Evolutionary conservation across 1,139 yeast species (phyloP).

Genomic region (Maudiozyma humilis): DNA sequence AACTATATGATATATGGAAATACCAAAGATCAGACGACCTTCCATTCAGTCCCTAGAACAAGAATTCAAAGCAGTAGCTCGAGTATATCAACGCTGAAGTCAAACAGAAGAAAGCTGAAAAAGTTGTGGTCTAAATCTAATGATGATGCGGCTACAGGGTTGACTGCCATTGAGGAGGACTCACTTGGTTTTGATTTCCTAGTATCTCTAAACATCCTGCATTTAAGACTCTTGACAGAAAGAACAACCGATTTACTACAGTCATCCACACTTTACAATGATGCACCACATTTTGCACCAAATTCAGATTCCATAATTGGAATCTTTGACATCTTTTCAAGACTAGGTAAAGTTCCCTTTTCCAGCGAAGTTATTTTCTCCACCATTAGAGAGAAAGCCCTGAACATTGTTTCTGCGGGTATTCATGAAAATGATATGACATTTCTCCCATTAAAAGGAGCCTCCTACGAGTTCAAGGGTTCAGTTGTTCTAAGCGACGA

Average conservation of each 20-base stretch:
- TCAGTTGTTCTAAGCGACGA: constrained; percentile 15
- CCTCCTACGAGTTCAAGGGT: constrained; percentile 18
- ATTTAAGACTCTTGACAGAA: constrained; percentile 51
- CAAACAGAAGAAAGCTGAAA: constrained; percentile 14
- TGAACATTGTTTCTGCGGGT: constrained; percentile 21
- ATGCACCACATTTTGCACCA: constrained; percentile 31
- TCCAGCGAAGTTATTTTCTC: constrained; percentile 48
- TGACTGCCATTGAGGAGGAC: constrained; percentile 19
- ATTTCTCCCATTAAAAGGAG: constrained; percentile 25
- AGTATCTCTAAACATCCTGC: constrained; percentile 45
- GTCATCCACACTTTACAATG: constrained; percentile 42
- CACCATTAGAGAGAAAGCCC: constrained; percentile 35
- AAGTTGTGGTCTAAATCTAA: constrained; percentile 15
- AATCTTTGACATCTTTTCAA: constrained; percentile 47
- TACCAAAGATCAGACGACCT: constrained; percentile 6
- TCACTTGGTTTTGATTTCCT: constrained; percentile 18
- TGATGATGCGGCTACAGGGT: constrained; percentile 16
- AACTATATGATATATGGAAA: constrained; percentile 21
- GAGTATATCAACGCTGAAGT: constrained; percentile 15
- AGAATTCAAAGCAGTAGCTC: constrained; percentile 14
- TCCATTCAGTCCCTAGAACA: background rate
- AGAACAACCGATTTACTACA: constrained; percentile 62
- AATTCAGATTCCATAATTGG: constrained; percentile 42
- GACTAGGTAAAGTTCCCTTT: constrained; percentile 42
- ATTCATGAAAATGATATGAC: constrained; percentile 15